Percentiles rank a stretch among this genome's conserved stretches.
Evolutionary conservation across 192 early-diverging fungal species (phyloP).

Genomic region (Coemansia biformis): DNA sequence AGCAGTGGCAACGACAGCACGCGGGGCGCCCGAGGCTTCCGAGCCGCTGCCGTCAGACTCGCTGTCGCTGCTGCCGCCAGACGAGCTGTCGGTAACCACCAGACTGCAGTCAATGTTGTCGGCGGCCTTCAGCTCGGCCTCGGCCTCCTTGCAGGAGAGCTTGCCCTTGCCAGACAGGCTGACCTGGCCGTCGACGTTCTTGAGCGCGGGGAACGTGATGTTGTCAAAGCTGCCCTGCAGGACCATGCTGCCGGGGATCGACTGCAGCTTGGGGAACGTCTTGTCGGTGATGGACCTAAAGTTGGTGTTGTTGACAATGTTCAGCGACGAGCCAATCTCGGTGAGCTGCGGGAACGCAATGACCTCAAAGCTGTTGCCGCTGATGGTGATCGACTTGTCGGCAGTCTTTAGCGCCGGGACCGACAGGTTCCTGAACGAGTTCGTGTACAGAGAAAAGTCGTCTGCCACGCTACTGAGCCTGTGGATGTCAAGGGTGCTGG

Average conservation of each 20-base stretch:
- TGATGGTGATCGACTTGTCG: slow-evolving; percentile 55
- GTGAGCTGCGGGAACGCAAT: slow-evolving; percentile 55
- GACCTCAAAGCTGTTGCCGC: slow-evolving; percentile 55
- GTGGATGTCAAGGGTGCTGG: slow-evolving; percentile 42
- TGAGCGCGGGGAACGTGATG: slow-evolving; percentile 52
- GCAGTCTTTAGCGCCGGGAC: slow-evolving; percentile 46
- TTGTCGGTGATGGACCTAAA: slow-evolving; percentile 44
- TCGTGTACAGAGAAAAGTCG: slow-evolving; percentile 59
- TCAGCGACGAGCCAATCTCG: slow-evolving; percentile 57
- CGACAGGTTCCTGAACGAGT: slow-evolving; percentile 51
- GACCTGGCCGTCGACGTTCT: slow-evolving; percentile 58
- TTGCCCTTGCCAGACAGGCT: slow-evolving; percentile 57
- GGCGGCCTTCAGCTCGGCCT: slow-evolving; percentile 17
- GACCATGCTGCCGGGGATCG: slow-evolving; percentile 57
- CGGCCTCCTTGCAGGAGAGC: slow-evolving; percentile 49
- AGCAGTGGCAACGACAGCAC: slow-evolving; percentile 15
- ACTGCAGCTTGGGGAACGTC: slow-evolving; percentile 53
- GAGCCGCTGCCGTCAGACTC: slow-evolving; percentile 5
- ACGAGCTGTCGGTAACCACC: slow-evolving; percentile 6
- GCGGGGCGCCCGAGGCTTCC: slow-evolving; percentile 26
- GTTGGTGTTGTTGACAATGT: slow-evolving; percentile 62
- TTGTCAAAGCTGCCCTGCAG: slow-evolving; percentile 59
- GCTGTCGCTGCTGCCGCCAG: slow-evolving; percentile 1
- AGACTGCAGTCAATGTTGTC: slow-evolving; percentile 34
- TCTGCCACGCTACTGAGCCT: slow-evolving; percentile 47